These are phyloP conservation scores for Albugo laibachii DNA, from an alignment of 352 stramenopile species.

Conservation along the genomic window DNA sequence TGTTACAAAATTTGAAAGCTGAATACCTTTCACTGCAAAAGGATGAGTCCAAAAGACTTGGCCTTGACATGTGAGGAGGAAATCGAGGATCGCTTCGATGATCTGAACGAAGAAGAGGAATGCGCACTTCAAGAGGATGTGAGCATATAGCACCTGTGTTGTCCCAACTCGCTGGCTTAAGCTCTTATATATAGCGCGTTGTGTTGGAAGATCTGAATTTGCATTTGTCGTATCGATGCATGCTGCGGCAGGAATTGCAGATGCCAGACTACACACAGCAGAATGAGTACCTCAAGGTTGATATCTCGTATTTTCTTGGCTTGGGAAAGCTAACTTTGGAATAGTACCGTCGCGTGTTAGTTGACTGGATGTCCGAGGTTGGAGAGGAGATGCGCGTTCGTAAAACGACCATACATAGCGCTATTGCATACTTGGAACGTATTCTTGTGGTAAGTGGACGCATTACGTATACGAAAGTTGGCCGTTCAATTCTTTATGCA, in stretches of 20 bases:
- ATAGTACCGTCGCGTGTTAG: slow-evolving; percentile 49
- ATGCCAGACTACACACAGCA: slow-evolving; percentile 46
- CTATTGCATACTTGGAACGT: slow-evolving; percentile 67
- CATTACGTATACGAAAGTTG: no score
- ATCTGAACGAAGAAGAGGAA: no score
- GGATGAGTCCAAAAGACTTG: no score
- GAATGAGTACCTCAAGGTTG: slow-evolving; percentile 62
- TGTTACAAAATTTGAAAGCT: no score
- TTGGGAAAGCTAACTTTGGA: not conserved
- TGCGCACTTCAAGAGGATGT: not conserved
- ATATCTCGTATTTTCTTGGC: not conserved
- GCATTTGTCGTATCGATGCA: slow-evolving; percentile 42
- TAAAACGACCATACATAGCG: slow-evolving; percentile 60
- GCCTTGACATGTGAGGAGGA: no score
- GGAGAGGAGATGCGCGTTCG: slow-evolving; percentile 69
- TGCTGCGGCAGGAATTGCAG: slow-evolving; percentile 51
- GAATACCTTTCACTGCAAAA: no score
- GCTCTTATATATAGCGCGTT: slow-evolving; percentile 10
- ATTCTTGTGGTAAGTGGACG: slow-evolving; percentile 17
- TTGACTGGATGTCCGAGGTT: slow-evolving; percentile 76
- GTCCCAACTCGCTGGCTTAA: not conserved
- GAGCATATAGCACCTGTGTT: not conserved
- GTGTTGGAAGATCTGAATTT: slow-evolving; percentile 56
- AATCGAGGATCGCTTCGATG: no score
- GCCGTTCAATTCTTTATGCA: no score